Conservation (phyloP, 1,139 yeast species). For the Geotrichum aggregatum region DNA sequence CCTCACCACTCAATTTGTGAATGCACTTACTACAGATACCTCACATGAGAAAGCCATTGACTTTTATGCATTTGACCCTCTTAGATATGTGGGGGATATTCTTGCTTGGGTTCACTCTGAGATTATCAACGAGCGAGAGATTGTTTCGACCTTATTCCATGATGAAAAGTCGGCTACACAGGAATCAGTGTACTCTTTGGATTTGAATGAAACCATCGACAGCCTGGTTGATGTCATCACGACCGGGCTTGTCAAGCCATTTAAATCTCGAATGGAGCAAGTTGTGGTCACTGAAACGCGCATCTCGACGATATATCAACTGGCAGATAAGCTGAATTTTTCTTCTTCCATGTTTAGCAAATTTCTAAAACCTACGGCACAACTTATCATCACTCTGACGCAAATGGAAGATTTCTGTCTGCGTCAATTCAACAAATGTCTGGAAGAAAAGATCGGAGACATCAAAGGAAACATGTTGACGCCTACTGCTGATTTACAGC, state of each 20-base stretch:
- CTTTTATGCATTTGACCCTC: conserved; percentile 73
- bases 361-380: conserved; percentile 27
- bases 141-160: conserved; percentile 52
- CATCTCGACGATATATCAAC: conserved; percentile 52
- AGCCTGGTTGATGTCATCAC: conserved; percentile 46
- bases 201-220: conserved; percentile 31
- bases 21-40: conserved; percentile 51
- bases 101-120: conserved; percentile 85
- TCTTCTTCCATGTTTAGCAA: conserved; percentile 68
- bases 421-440: conserved; percentile 34
- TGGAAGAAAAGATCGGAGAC: conserved; percentile 29
- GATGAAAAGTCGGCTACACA: conserved; percentile 14
- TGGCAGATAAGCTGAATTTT: conserved; percentile 60
- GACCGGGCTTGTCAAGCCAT: conserved; percentile 49
- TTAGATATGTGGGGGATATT: conserved; percentile 78
- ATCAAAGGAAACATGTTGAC: conserved; percentile 24
- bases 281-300: conserved; percentile 62
- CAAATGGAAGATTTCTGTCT: conserved; percentile 30
- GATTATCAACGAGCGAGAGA: conserved; percentile 85
- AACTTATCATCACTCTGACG: conserved; percentile 29
- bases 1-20: conserved; percentile 45
- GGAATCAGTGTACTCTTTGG: conserved; percentile 25
- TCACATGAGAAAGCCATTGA: conserved; percentile 49
- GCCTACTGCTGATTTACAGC: conserved; percentile 32
- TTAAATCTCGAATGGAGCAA: conserved; percentile 57